Base-by-base conservation (phyloP, 2,329 filamentous ascomycete genomes). In the Aspergillus sp. region DNA sequence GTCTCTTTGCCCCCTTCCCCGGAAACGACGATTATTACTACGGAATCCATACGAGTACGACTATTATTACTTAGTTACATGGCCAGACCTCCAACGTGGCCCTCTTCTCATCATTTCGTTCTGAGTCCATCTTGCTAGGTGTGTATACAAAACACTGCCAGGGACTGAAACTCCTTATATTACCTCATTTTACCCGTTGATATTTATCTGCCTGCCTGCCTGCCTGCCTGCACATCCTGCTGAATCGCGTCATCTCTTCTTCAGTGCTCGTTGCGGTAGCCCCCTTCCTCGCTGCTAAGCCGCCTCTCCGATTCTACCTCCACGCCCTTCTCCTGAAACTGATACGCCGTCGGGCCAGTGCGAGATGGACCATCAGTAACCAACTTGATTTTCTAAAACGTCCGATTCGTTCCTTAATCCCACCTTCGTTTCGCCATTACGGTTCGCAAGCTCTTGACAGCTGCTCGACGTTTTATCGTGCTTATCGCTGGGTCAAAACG, bases 31-130 rank as follows among this genome's bases (percentile, higher is more conserved):
- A 39, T 19, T 39, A 19, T 7, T 39, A 17, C 37, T 35, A 35
- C 13, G 5, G 33, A 35, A 3, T 12, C 37, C 37, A 12, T 39
- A 19, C 17, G 15, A 20, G 37, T 19, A 39, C 25, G 25, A 30
- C 9, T 30, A 30, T 30, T 30, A 30, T 30, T 30, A 30, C 25
- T 30, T 30, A 30, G 10, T 12, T 30, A 12, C 4, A 30, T 30
- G 25, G 25, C 15, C 37, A 12, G 37, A 39, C 5, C 37, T 51
- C 53, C 56, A 59, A 59, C 55, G 55, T 59, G 52, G 53, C 55
- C 49, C 49, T 49, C 49, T 53, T 37, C 42, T 32, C 46, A 42
- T 48, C 23, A 17, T 43, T 25, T 13, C 23, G 22, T 19, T 22
- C 41, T 43, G 41, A 43, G 41, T 43, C 41, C 41, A 43, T 25